Percentiles rank a stretch among this genome's conserved stretches.
Evolutionary conservation across 768 basidiomycete genomes (phyloP).

Genomic region (Naganishia vishniacii): DNA sequence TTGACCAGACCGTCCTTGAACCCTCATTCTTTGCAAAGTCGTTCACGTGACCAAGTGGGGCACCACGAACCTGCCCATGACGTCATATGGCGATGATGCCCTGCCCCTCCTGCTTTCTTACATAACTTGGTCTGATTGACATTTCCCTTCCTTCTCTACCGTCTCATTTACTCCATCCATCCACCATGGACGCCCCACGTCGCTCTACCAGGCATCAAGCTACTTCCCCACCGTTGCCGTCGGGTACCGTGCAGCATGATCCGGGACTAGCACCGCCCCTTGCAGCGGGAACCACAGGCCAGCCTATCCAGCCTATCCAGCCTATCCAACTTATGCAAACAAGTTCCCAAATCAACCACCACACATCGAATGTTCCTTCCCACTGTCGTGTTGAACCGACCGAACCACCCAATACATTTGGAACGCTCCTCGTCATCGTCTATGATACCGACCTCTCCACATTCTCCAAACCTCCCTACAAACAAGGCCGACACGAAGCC

Average conservation of each 20-base stretch:
- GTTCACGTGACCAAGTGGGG: too few relatives aligned
- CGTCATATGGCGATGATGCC: neutral
- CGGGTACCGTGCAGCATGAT: neutral
- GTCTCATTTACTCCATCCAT: neutral
- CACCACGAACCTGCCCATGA: neutral
- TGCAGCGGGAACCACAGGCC: neutral
- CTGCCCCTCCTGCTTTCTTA: neutral
- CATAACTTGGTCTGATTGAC: neutral
- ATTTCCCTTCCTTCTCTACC: neutral
- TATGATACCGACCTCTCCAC: constrained; percentile 7
- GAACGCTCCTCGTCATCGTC: constrained; percentile 10
- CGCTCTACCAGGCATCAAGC: neutral
- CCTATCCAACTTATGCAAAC: too few relatives aligned
- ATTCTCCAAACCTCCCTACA: neutral
- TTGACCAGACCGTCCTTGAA: too few relatives aligned
- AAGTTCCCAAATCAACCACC: too few relatives aligned
- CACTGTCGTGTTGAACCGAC: neutral
- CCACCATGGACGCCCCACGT: constrained; percentile 9
- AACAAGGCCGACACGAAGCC: constrained; percentile 29
- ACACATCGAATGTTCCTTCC: too few relatives aligned
- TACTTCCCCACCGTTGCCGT: neutral
- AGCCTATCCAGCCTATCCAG: too few relatives aligned
- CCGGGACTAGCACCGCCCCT: neutral
- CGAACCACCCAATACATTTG: constrained; percentile 13
- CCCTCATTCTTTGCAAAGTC: too few relatives aligned